phyloP scores from a whole-genome alignment of 2,329 filamentous ascomycete species.

The Xylaria sp. region DNA sequence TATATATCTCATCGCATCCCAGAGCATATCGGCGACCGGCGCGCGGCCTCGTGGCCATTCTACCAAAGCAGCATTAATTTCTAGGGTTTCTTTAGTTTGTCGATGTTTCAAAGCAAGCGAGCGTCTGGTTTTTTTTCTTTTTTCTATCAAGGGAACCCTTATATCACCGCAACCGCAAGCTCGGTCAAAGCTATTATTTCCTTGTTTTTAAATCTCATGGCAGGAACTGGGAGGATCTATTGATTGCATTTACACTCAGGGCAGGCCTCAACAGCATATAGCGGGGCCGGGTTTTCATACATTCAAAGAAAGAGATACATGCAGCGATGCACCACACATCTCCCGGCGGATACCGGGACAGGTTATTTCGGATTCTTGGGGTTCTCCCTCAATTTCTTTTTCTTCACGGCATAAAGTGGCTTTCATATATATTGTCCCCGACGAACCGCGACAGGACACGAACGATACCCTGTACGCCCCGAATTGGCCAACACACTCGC shows the following conservation, averaged over 20 bases:
- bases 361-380: conserved; percentile 56
- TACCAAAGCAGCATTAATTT: conserved; percentile 44
- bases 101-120: conserved; percentile 53
- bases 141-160: conserved; percentile 40
- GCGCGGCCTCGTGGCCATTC: conserved; percentile 47
- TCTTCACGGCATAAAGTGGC: conserved; percentile 55
- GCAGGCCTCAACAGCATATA: conserved; percentile 59
- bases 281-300: conserved; percentile 55
- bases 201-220: conserved; percentile 61
- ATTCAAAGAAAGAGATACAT: conserved; percentile 66
- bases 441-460: conserved; percentile 46
- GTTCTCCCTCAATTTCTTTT: conserved; percentile 51
- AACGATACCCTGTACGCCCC: conserved; percentile 10
- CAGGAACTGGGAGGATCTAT: conserved; percentile 64
- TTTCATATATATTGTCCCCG: conserved; percentile 57
- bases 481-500: conserved; percentile 50
- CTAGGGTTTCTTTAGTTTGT: conserved; percentile 47
- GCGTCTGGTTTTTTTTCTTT: conserved; percentile 50
- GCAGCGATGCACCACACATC: conserved; percentile 70
- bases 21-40: conserved; percentile 51
- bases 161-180: conserved; percentile 59
- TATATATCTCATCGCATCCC: conserved; percentile 43
- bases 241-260: conserved; percentile 65
- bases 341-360: conserved; percentile 62
- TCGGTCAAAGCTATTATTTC: conserved; percentile 56